phyloP scores from a whole-genome alignment of 1,284 basidiomycete species.

The Stygiomarasmius scandens region DNA sequence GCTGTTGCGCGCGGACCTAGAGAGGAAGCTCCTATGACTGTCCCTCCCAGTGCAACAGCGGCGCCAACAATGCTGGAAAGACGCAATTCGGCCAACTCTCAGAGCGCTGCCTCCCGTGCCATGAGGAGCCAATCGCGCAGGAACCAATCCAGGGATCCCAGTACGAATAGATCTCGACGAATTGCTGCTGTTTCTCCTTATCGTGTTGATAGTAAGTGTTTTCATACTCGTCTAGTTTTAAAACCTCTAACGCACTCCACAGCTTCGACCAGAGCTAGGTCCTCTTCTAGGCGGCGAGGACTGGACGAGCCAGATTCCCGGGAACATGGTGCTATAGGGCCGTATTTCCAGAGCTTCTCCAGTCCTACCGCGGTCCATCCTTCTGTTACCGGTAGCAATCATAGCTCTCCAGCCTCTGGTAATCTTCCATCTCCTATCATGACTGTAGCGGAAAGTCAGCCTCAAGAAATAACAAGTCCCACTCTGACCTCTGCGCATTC shows the following conservation, averaged over 20 bases:
- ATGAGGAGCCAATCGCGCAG: conserved; percentile 57
- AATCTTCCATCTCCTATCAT: conserved; percentile 70
- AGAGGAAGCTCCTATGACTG: conserved; percentile 28
- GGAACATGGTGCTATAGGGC: conserved; percentile 34
- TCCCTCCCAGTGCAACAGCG: conserved; percentile 33
- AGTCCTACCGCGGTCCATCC: conserved; percentile 49
- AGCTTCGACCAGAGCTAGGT: conserved; percentile 68
- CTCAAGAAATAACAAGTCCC: conserved; percentile 35
- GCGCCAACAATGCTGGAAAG: conserved; percentile 44
- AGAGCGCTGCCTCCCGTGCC: conserved; percentile 40
- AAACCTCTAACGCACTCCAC: no score
- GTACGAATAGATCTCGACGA: conserved; percentile 52
- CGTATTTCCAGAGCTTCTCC: conserved; percentile 53
- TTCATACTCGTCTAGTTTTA: no score
- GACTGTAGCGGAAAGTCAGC: conserved; percentile 42
- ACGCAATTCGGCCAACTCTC: conserved; percentile 45
- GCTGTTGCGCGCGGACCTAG: conserved; percentile 51
- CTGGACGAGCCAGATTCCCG: conserved; percentile 62
- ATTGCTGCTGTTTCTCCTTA: conserved; percentile 65
- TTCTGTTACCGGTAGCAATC: conserved; percentile 51
- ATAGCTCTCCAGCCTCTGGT: conserved; percentile 73
- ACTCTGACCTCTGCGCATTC: conserved; percentile 37
- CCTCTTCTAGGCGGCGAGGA: conserved; percentile 71
- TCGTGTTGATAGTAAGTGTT: conserved; percentile 65
- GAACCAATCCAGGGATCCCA: conserved; percentile 62